phyloP scores from a whole-genome alignment of 805 yeast species.

The Ogataea degrootiae region DNA sequence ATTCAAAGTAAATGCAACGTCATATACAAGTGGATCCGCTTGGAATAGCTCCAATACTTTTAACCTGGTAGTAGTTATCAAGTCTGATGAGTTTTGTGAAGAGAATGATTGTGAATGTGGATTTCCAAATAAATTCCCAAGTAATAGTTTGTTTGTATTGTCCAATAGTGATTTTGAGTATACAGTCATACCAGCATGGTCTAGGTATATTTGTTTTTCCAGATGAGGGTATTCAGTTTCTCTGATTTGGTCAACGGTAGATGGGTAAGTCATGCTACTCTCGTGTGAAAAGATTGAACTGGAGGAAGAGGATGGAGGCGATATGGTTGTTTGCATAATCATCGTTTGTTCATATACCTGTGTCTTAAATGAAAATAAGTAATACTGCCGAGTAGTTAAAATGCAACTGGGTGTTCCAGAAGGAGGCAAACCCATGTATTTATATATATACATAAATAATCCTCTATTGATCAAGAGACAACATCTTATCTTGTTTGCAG shows the following conservation, averaged over 20 bases:
- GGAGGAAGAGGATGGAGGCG: background rate
- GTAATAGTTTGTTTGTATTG: slow-evolving; percentile 20
- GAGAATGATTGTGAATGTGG: slow-evolving; percentile 39
- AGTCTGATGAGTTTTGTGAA: slow-evolving; percentile 24
- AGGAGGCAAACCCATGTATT: too few species aligned
- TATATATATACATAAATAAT: too few species aligned
- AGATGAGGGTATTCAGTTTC: slow-evolving; percentile 23
- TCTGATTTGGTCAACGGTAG: slow-evolving; percentile 12
- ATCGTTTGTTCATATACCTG: background rate
- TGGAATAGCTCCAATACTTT: slow-evolving; percentile 29
- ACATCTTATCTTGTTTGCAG: too few species aligned
- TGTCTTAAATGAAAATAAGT: background rate
- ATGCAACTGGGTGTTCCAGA: too few species aligned
- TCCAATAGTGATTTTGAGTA: slow-evolving; percentile 28
- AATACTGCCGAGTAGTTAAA: background rate
- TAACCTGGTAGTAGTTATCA: slow-evolving; percentile 26
- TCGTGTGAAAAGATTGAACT: background rate
- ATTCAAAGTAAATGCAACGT: slow-evolving; percentile 36
- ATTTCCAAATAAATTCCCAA: slow-evolving; percentile 29
- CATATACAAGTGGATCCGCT: slow-evolving; percentile 33
- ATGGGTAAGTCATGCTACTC: slow-evolving; percentile 3
- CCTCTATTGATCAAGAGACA: too few species aligned
- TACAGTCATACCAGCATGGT: slow-evolving; percentile 41
- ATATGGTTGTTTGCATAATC: background rate
- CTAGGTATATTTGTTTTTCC: slow-evolving; percentile 29